A percentile compares a stretch with the other conserved stretches of the same genome.
These are phyloP conservation scores for Incumbomyces lentus DNA, from an alignment of 2,329 filamentous ascomycete species.

Conservation along the genomic window DNA sequence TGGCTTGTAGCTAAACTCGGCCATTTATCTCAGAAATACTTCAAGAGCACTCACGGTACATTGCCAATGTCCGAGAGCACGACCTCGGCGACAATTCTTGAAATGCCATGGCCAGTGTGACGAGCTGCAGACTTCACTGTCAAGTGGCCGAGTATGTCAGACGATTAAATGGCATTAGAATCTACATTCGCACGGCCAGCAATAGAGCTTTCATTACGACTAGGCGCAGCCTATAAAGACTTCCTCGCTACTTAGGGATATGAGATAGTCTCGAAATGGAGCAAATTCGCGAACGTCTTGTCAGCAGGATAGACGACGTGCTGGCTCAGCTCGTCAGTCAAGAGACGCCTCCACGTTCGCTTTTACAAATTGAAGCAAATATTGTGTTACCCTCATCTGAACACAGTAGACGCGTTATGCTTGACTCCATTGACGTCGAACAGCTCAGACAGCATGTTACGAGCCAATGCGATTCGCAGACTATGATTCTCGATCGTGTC, in stretches of 20 bases:
- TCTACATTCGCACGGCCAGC: too few relatives aligned
- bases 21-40: too few relatives aligned
- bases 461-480: background rate
- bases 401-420: background rate
- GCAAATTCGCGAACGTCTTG: background rate
- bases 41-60: too few relatives aligned
- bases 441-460: background rate
- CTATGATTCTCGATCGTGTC: background rate
- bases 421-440: constrained; percentile 5
- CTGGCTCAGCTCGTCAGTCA: background rate
- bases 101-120: too few relatives aligned
- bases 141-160: too few relatives aligned
- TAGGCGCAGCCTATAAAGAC: too few relatives aligned
- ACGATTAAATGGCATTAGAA: too few relatives aligned
- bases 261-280: background rate
- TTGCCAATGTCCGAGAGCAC: too few relatives aligned
- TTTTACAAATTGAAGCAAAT: constrained; percentile 3
- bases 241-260: background rate
- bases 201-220: too few relatives aligned
- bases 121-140: too few relatives aligned
- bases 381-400: background rate
- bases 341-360: background rate
- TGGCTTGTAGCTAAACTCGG: too few relatives aligned
- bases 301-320: constrained; percentile 1
- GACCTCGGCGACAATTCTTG: too few relatives aligned